Conservation (phyloP, 345 rosid genomes). For the Triadica sebifera region DNA sequence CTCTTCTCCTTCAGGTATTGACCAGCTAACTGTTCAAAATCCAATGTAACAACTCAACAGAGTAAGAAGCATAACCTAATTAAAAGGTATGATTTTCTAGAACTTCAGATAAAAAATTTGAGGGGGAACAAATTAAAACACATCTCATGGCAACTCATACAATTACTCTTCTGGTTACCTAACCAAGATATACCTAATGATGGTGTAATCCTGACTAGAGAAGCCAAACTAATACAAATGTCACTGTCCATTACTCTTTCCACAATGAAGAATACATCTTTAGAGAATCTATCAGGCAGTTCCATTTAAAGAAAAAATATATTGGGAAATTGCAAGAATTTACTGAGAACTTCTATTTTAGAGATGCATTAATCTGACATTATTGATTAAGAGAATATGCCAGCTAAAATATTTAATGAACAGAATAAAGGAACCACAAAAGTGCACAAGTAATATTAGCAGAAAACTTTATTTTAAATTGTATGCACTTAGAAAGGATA, state of each 20-base stretch:
- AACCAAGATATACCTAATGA: not conserved
- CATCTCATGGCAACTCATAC: not conserved
- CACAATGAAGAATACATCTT: not conserved
- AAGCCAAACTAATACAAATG: not conserved
- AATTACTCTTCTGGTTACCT: not conserved
- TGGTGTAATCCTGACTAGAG: not conserved
- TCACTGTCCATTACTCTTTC: not conserved
- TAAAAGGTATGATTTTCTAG: conserved; percentile 1
- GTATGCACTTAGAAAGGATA: not conserved
- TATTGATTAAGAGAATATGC: not conserved
- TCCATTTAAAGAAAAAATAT: not conserved
- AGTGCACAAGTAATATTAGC: not conserved
- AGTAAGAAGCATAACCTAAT: conserved; percentile 4
- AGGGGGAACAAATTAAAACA: not conserved
- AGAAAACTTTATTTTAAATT: not conserved
- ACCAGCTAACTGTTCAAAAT: conserved; percentile 69
- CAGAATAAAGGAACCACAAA: no score
- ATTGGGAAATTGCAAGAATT: not conserved
- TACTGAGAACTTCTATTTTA: not conserved
- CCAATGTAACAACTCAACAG: conserved; percentile 18
- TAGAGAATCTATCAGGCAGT: not conserved
- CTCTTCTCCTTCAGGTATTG: conserved; percentile 73
- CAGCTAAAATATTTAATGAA: not conserved
- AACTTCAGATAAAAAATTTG: conserved; percentile 11
- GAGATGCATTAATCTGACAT: not conserved